Base-by-base conservation (phyloP, 805 yeast species). In the Debaryomyces hansenii region DNA sequence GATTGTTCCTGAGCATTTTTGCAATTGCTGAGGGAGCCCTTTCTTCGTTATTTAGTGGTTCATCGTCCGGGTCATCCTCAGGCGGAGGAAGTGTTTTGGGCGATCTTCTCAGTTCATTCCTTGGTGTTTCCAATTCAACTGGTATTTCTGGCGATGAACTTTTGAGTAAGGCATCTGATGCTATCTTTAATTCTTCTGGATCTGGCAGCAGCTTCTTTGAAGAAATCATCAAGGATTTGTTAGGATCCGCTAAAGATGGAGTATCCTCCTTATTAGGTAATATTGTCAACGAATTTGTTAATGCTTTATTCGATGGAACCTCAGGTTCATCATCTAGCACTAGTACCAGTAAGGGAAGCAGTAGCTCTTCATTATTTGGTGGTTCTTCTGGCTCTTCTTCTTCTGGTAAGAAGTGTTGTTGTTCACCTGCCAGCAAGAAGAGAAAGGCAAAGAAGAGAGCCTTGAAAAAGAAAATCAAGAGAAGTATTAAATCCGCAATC, bases 391-490 rank as follows among this genome's bases (percentile, higher is more conserved):
- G 39, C 1, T 40, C 47, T 12, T 38, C 49, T 10, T 44, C 57
- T 20, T 40, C 47, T 37, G 36, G 49, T 34, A 49, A 49, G 44
- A 48, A 49, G 35, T 63, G 68, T 47, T 66, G 70, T 47, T 63
- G 66, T 44, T 51, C 60, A 4, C 40, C 54, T 9, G 48, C 44
- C 32, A 54, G 50, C 42, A 52, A 54, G 44, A 56, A 47, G 44
- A 56, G 53, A 47, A 43, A 34, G 27, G 47, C 44, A 21, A 44
- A 47, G 45, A 63, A 57, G 57, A 59, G 68, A 56, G 59, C 58
- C 14, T 49, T 63, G 46, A 56, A 47, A 41, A 52, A 47, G 34
- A 53, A 55, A 36, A 48, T 60, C 33, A 54, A 49, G 41, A 42
- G 55, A 20, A 51, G 57, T 7, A 51, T 62, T 29, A 57, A 54